Evolutionary conservation across 75 land plant species (phyloP), one percentile per base, ranked within the genome.

Genomic region (Cryptomeria japonica): DNA sequence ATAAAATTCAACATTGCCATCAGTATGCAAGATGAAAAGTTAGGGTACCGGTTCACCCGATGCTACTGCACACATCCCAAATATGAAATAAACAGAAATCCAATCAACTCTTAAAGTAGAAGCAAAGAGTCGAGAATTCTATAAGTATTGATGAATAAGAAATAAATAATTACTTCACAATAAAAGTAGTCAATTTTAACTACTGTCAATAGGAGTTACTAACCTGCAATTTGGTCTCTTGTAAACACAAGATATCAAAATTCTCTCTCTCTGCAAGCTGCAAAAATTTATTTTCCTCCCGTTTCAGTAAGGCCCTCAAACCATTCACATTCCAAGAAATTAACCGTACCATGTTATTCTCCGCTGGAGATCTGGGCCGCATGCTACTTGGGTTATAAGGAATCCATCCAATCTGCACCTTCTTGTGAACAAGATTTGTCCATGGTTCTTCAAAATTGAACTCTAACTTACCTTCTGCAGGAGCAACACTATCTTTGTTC

Each of bases 261-360:
- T 96, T 90, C 86, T 97, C 99, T 84, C 88, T 90, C 83, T 91
- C 32, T 75, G 97, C 95, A 47, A 97, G 93, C 87, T 92, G 87
- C 77, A 92, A 68, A 28, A 93, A 89, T 58, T 92, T 90, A 79
- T 86, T 88, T 10, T 87, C 89, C 22, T 95, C 93, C 86, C 64
- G 76, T 88, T 94, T 95, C 91, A 94, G 56, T 49, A 97, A 87
- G 12, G 95, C 99, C 90, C 99, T 90, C 86, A 97, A 90, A 25
- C 99, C 99, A 92, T 97, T 97, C 34, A 97, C 99, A 90, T 97
- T 97, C 98, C 99, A 97, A 44, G 99, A 97, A 55, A 97, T 61
- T 39, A 97, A 79, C 88, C 95, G 96, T 90, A 96, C 55, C 76
- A n/a, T 86, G 28, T 91, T 89, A 68, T 47, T 92, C 36, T 41